Conservation (phyloP, 2,329 filamentous ascomycete genomes). For the Aureobasidium namibiae region DNA sequence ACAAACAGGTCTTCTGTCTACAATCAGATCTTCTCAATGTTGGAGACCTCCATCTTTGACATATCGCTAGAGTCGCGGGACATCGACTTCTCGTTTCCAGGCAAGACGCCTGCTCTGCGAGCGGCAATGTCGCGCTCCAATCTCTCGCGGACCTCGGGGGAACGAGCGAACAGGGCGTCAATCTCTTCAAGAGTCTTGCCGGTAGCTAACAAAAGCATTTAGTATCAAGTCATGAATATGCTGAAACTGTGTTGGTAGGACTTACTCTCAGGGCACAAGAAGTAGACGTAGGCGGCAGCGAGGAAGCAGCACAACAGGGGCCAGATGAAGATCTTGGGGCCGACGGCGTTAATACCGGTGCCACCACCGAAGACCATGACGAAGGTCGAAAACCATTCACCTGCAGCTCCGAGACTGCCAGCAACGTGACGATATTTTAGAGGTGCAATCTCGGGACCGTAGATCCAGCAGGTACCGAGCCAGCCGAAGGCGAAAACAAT, state of each 20-base stretch:
- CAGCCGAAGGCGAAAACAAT: constrained; percentile 25
- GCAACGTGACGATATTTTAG: constrained; percentile 30
- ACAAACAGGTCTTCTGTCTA: neutral
- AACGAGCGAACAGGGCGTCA: constrained; percentile 16
- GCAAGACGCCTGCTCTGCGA: neutral
- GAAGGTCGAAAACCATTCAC: constrained; percentile 31
- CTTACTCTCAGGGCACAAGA: constrained; percentile 20
- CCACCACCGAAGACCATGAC: constrained; percentile 30
- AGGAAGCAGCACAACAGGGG: constrained; percentile 26
- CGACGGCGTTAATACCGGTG: constrained; percentile 27
- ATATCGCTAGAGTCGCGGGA: neutral
- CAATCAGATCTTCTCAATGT: neutral
- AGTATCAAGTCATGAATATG: neutral
- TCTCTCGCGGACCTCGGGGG: constrained; percentile 8
- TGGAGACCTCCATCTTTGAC: neutral
- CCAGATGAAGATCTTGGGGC: constrained; percentile 33
- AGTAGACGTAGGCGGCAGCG: constrained; percentile 21
- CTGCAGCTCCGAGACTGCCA: constrained; percentile 28
- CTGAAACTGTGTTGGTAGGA: neutral
- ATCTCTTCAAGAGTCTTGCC: constrained; percentile 18
- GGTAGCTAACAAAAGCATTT: constrained; percentile 1
- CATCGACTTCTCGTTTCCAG: neutral
- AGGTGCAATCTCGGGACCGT: constrained; percentile 31
- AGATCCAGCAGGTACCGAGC: constrained; percentile 28
- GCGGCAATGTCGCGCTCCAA: neutral